Evolutionary conservation across 208 protist genomes (phyloP).

Genomic region (Crithidia brevicula): DNA sequence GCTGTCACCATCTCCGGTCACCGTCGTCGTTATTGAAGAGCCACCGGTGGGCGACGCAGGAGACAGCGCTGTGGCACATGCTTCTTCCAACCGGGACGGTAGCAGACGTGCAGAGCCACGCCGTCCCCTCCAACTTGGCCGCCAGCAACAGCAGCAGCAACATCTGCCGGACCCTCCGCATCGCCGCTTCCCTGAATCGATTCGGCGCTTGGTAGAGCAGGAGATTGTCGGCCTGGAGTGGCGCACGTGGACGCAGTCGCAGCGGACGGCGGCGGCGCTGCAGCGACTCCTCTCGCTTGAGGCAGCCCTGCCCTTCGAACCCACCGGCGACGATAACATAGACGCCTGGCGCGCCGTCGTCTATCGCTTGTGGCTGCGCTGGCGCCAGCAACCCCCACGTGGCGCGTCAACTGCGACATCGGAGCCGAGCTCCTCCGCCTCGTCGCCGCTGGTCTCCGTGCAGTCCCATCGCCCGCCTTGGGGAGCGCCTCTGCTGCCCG

Average conservation of each 20-base stretch:
- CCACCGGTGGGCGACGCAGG: not conserved
- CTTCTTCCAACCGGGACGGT: not conserved
- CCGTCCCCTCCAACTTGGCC: too few species aligned
- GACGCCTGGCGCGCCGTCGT: constrained; percentile 36
- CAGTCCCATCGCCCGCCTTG: constrained; percentile 41
- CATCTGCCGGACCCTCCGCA: not conserved
- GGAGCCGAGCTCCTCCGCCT: too few species aligned
- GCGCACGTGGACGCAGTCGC: constrained; percentile 66
- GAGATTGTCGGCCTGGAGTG: constrained; percentile 76
- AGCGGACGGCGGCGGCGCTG: constrained; percentile 65
- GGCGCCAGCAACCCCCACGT: constrained; percentile 22
- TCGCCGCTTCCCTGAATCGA: not conserved
- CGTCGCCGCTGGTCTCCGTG: not conserved
- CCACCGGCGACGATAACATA: constrained; percentile 6
- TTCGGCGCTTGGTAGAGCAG: constrained; percentile 44
- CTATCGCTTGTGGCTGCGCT: constrained; percentile 48
- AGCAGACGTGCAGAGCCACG: too few species aligned
- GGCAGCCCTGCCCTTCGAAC: constrained; percentile 71
- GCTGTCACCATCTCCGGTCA: not conserved
- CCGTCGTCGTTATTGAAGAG: constrained; percentile 2
- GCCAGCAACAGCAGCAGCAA: not conserved
- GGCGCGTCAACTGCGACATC: too few species aligned
- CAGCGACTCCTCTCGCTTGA: constrained; percentile 73
- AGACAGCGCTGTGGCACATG: not conserved
- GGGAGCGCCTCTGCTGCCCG: constrained; percentile 65